Evolutionary conservation across 352 stramenopile genomes (phyloP).

Genomic region (Chrysophaeum taylorii): DNA sequence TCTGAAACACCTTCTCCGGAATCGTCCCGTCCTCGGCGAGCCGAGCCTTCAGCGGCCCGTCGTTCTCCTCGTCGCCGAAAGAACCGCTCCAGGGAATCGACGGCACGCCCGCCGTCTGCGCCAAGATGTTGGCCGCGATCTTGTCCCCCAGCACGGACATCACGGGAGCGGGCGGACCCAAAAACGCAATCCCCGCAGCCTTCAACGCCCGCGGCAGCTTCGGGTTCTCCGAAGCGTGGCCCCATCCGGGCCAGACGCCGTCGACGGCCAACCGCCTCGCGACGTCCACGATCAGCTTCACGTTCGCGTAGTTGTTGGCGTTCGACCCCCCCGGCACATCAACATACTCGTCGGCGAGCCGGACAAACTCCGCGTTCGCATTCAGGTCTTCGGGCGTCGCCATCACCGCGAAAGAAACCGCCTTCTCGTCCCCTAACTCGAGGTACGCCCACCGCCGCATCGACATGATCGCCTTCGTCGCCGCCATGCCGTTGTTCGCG

Average conservation of each 20-base stretch:
- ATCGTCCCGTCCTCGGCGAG: constrained; percentile 65
- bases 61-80: constrained; percentile 50
- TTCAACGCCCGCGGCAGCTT: constrained; percentile 75
- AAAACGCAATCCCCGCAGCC: constrained; percentile 89
- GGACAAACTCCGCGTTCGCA: constrained; percentile 87
- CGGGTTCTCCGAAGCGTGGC: constrained; percentile 97
- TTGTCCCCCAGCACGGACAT: constrained; percentile 99
- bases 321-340: constrained; percentile 90
- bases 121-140: constrained; percentile 99
- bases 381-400: constrained; percentile 94
- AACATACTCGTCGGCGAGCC: constrained; percentile 88
- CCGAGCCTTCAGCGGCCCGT: constrained; percentile 82
- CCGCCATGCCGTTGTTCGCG: constrained; percentile 99
- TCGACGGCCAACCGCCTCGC: constrained; percentile 56
- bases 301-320: constrained; percentile 99
- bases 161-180: constrained; percentile 88
- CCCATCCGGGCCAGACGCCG: constrained; percentile 81
- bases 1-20: constrained; percentile 84
- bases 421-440: constrained; percentile 58
- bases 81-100: constrained; percentile 97
- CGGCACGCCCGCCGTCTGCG: constrained; percentile 94
- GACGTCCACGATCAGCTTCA: constrained; percentile 91
- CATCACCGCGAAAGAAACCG: constrained; percentile 98
- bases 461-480: constrained; percentile 97
- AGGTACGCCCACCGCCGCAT: constrained; percentile 84